Conservation (phyloP, 2,329 filamentous ascomycete genomes). For the Colletotrichum gloeosporioides region DNA sequence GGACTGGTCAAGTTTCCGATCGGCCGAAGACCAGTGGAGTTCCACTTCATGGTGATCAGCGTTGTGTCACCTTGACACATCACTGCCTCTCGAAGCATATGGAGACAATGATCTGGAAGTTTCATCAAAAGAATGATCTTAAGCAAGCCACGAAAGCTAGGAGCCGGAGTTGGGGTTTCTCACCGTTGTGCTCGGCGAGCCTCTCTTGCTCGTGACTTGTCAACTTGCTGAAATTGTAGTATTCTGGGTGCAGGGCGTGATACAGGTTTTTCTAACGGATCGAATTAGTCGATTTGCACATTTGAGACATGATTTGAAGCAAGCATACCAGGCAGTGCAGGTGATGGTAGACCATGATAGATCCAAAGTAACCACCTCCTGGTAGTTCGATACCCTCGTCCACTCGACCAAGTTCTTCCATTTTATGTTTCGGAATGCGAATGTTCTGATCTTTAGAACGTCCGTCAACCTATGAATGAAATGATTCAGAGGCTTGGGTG, state of each 20-base stretch:
- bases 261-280: neutral
- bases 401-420: neutral
- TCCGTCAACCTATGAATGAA: accelerated
- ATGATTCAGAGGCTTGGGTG: neutral
- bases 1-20: neutral
- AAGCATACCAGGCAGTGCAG: neutral
- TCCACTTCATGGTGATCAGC: neutral
- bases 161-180: neutral
- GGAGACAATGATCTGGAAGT: neutral
- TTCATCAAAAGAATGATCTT: neutral
- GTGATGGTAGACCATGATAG: neutral
- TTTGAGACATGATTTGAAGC: neutral
- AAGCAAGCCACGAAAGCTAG: neutral
- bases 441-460: neutral
- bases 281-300: neutral
- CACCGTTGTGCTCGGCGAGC: neutral
- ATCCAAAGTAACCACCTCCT: neutral
- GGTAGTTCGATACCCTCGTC: neutral
- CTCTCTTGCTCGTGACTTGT: neutral
- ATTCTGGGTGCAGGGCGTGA: neutral
- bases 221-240: neutral
- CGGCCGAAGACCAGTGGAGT: neutral
- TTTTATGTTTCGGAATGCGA: neutral
- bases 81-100: neutral
- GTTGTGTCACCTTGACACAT: neutral